Evolutionary conservation across 2,329 filamentous ascomycete genomes (phyloP).

Genomic region (Fusarium siculi): DNA sequence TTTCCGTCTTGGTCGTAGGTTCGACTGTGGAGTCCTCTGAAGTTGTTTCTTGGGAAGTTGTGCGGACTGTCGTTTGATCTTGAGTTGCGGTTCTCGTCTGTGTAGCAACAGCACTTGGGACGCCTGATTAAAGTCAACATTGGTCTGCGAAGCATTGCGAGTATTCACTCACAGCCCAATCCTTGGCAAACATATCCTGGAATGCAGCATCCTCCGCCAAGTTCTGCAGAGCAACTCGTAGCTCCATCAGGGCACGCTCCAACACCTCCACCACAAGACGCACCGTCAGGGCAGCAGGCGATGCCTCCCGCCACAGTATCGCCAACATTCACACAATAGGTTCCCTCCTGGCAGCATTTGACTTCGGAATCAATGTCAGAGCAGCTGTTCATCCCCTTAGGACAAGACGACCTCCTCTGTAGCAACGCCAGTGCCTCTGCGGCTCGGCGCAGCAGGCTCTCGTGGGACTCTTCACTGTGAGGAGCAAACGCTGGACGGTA

Average conservation of each 20-base stretch:
- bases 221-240: conserved; percentile 69
- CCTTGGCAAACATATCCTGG: conserved; percentile 75
- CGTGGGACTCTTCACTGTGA: conserved; percentile 52
- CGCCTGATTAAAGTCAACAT: conserved; percentile 40
- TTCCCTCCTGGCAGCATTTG: conserved; percentile 76
- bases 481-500: conserved; percentile 64
- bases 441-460: conserved; percentile 54
- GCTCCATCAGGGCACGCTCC: conserved; percentile 70
- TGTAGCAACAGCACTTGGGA: conserved; percentile 49
- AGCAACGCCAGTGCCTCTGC: conserved; percentile 60
- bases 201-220: conserved; percentile 82
- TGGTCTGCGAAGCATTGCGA: not conserved
- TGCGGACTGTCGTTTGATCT: conserved; percentile 39
- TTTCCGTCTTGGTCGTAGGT: conserved; percentile 52
- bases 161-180: conserved; percentile 70
- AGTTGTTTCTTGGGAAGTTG: conserved; percentile 53
- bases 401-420: conserved; percentile 73
- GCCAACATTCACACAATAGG: conserved; percentile 72
- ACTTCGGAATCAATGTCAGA: conserved; percentile 71
- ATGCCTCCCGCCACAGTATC: conserved; percentile 74
- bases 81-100: conserved; percentile 33
- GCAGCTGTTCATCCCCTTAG: conserved; percentile 73
- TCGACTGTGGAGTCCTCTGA: conserved; percentile 49
- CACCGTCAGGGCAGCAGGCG: conserved; percentile 78
- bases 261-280: conserved; percentile 71